Base-by-base conservation (phyloP, 306 rosid species). In the Trifolium repens region DNA sequence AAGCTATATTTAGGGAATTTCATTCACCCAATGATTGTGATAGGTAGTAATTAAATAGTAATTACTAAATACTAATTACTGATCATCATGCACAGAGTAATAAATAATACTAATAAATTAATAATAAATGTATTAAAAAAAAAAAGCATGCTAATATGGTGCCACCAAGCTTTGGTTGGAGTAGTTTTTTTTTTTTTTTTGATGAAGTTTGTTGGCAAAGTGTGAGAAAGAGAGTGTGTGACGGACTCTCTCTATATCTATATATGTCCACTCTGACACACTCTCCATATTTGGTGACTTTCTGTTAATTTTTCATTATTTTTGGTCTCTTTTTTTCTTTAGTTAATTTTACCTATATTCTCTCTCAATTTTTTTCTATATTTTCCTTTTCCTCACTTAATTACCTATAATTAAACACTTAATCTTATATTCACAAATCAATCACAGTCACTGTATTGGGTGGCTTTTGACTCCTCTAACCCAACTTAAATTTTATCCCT, bases 211-310 rank as follows among this genome's bases (percentile, higher is more conserved):
- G 96, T 85, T 93, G 98, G 92, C 97, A 84, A 89, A 87, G 96
- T 87, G 92, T 85, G 91, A 81, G 98, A 93, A 84, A 88, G 91
- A 88, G 96, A 88, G 98, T 90, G 91, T 85, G 96, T 76, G 86
- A 84, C 96, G 97, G 90, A 43, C 55, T 65, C 30, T 65, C 4
- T 65, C 70, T 84, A 72, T 76, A 39, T 39, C 8, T 37, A 27
- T 27, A 27, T 62, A 63, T 78, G 84, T 72, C 74, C 15, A 70
- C 73, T 75, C 84, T 84, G 79, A 43, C 78, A 17, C 82, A n/a
- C 81, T 70, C 60, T 70, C 94, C 88, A 89, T 78, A 46, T 83
- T 89, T 91, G 86, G 85, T 32, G 81, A 64, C 83, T 91, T 87
- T 88, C 90, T 50, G 92, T 88, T 94, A 78, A 50, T 55, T 62